Evolutionary conservation across 2,329 filamentous ascomycete genomes (phyloP), one percentile per base, ranked within the genome.

Genomic region (Cladobotryum protrusum): DNA sequence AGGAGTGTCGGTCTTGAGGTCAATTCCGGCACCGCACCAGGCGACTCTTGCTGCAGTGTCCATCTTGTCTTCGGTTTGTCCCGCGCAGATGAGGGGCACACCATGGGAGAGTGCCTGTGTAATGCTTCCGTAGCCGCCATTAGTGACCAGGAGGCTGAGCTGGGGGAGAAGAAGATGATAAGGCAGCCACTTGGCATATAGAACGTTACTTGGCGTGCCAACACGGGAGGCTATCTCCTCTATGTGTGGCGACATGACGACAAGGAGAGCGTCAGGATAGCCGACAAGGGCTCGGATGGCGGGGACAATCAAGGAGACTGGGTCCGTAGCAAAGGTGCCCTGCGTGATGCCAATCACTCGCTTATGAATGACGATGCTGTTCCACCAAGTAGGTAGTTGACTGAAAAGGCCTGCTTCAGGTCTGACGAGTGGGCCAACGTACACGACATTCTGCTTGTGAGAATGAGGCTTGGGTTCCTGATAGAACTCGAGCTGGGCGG

Each of bases 71-170:
- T 69, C 66, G 1, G 63, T 61, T 37, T 67, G 67, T 0, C 67
- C 67, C 0, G 67, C 67, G 17, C 66, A 69, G 5, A 69, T 59
- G 18, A 69, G 52, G 4, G 67, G 66, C 1, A 68, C 61, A 19
- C 57, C 60, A n/a, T 67, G 63, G 0, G 63, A 65, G 4, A 69
- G 54, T 0, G 67, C 67, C 32, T 69, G 67, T 0, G 64, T 68
- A 45, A 69, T 59, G 34, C 65, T 68, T 14, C 67, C 66, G 34
- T 69, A 69, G 2, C 67, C 67, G 5, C 66, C 67, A 15, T 69
- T 69, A 3, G 67, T 68, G 40, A 69, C 60, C 14, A 69, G 58
- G 5, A 69, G 57, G 5, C 56, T 54, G 3, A 68, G 59, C 15
- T 61, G 62, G 0, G 66, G 66, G 1, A 70, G 60, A 2, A 71